A percentile compares a stretch with the other conserved stretches of the same genome.
These are phyloP conservation scores for Cylindrotheca closterium DNA, from an alignment of 108 stramenopile genomes.

Conservation along the genomic window DNA sequence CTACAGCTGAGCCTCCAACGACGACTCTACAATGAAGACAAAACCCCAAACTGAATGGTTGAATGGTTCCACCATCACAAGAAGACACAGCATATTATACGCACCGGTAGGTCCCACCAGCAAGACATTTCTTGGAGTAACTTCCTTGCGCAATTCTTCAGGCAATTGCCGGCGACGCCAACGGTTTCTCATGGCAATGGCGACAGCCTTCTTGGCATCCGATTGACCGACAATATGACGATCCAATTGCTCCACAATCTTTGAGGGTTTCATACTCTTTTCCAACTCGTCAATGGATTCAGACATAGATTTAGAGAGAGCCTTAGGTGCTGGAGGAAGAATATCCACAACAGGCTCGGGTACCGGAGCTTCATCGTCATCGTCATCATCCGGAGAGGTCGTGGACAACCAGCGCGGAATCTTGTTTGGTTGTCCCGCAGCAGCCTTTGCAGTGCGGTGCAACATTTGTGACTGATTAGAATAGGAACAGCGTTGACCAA, in stretches of 20 bases:
- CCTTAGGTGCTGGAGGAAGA: not conserved
- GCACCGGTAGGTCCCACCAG: constrained; percentile 98
- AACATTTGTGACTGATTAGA: not conserved
- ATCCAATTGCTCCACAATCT: constrained; percentile 85
- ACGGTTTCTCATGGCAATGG: constrained; percentile 98
- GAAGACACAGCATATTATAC: constrained; percentile 3
- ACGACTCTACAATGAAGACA: too few species aligned
- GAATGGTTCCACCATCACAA: too few species aligned
- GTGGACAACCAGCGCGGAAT: constrained; percentile 9
- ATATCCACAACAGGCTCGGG: not conserved
- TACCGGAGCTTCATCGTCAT: constrained; percentile 1
- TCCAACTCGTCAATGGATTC: constrained; percentile 16
- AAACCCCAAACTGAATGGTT: too few species aligned
- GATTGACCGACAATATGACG: constrained; percentile 94
- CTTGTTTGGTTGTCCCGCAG: not conserved
- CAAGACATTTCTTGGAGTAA: constrained; percentile 98
- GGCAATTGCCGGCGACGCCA: constrained; percentile 95
- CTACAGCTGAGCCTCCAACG: too few species aligned
- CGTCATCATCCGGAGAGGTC: not conserved
- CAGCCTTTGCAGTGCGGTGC: not conserved
- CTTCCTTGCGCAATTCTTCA: constrained; percentile 86
- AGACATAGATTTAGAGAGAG: not conserved
- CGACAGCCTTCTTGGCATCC: constrained; percentile 97
- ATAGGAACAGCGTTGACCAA: not conserved
- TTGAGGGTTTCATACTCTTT: constrained; percentile 64